These are phyloP conservation scores for Magnolia officinalis DNA, from an alignment of 164 flowering plant species.

Conservation along the genomic window DNA sequence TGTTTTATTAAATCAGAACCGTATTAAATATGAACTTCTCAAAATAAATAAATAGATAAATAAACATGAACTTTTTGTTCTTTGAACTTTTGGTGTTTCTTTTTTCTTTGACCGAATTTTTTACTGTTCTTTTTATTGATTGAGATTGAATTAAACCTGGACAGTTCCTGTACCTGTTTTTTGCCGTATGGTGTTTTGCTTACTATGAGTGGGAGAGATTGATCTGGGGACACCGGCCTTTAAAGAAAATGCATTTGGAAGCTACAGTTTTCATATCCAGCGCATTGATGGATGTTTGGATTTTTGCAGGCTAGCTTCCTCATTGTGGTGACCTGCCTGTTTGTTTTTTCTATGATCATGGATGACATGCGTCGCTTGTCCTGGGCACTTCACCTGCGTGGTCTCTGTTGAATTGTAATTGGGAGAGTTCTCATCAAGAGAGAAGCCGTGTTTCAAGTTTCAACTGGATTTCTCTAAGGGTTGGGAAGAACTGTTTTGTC, in stretches of 20 bases:
- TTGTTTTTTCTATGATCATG: neutral
- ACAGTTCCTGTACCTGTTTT: too few species aligned
- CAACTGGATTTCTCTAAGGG: neutral
- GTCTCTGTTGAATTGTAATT: neutral
- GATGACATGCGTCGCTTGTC: neutral
- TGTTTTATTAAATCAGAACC: too few species aligned
- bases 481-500: slow-evolving; percentile 2
- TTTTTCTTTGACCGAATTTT: too few species aligned
- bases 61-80: too few species aligned
- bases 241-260: neutral
- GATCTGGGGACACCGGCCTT: neutral
- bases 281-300: neutral
- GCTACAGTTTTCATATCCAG: neutral
- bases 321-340: neutral
- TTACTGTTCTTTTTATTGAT: too few species aligned
- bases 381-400: neutral
- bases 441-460: neutral
- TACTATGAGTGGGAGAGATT: neutral
- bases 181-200: too few species aligned
- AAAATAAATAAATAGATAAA: too few species aligned
- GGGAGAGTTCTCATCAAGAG: neutral
- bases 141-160: too few species aligned
- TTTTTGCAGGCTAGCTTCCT: neutral
- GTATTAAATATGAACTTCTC: too few species aligned
- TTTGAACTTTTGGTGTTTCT: too few species aligned